phyloP scores from a whole-genome alignment of 1,139 yeast species.

The Sugiyamaella grinbergsii region DNA sequence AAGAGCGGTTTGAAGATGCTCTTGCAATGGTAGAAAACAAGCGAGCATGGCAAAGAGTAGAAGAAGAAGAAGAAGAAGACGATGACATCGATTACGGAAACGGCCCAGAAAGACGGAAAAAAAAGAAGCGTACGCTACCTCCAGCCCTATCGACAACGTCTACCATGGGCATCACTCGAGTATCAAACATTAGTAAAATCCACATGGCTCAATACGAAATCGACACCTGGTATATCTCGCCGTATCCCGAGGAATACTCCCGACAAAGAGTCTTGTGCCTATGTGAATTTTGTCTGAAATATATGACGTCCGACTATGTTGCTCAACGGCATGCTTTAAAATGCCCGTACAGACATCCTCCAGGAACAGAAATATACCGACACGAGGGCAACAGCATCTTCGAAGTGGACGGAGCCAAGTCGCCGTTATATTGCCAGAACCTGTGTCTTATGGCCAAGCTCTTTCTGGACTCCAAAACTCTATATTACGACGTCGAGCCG shows the following conservation, averaged over 20 bases:
- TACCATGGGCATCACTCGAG: slow-evolving; percentile 14
- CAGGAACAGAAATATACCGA: slow-evolving; percentile 88
- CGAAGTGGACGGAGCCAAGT: slow-evolving; percentile 91
- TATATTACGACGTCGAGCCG: slow-evolving; percentile 94
- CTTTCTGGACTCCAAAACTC: slow-evolving; percentile 85
- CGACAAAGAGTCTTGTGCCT: slow-evolving; percentile 63
- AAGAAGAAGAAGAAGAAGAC: slow-evolving; percentile 19
- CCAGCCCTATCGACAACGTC: slow-evolving; percentile 3
- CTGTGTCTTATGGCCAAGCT: slow-evolving; percentile 85
- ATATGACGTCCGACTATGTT: slow-evolving; percentile 70
- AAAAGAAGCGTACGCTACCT: slow-evolving; percentile 13
- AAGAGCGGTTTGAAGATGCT: slow-evolving; percentile 51
- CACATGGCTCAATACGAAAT: slow-evolving; percentile 73
- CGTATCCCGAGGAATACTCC: slow-evolving; percentile 87
- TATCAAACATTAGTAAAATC: slow-evolving; percentile 53
- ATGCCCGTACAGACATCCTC: slow-evolving; percentile 73
- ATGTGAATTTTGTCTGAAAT: slow-evolving; percentile 85
- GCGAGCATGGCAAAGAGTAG: slow-evolving; percentile 21
- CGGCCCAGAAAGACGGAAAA: no score
- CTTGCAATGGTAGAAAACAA: slow-evolving; percentile 23
- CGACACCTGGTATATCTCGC: slow-evolving; percentile 90
- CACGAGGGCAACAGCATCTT: slow-evolving; percentile 65
- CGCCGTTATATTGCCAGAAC: slow-evolving; percentile 82
- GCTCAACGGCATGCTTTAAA: slow-evolving; percentile 71
- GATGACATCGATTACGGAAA: no score